A percentile compares a stretch with the other conserved stretches of the same genome.
Conservation (phyloP, 371 early-diverging fungal genomes). For the Mucor irregularis region DNA sequence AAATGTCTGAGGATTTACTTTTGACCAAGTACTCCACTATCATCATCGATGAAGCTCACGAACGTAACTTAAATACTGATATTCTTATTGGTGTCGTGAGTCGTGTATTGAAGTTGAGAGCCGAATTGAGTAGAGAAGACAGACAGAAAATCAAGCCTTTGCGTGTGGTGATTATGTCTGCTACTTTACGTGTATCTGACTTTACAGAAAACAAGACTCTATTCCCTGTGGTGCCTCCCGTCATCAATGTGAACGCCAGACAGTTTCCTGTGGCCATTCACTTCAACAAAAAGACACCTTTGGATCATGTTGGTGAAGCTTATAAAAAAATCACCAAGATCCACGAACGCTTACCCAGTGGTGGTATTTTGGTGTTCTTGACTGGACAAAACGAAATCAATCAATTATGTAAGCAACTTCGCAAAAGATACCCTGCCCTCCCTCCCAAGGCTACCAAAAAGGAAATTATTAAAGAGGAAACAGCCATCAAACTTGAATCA, state of each 20-base stretch:
- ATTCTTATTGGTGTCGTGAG: constrained; percentile 94
- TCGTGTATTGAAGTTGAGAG: constrained; percentile 75
- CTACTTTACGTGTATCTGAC: constrained; percentile 93
- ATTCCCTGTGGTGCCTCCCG: constrained; percentile 77
- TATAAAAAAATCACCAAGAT: constrained; percentile 91
- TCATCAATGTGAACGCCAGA: constrained; percentile 93
- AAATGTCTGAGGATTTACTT: constrained; percentile 86
- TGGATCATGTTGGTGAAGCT: constrained; percentile 79
- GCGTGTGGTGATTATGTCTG: constrained; percentile 98
- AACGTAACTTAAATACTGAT: constrained; percentile 97
- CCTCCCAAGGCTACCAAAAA: constrained; percentile 34
- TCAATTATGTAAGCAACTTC: constrained; percentile 71
- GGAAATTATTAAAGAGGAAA: constrained; percentile 32
- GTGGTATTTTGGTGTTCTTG: constrained; percentile 91
- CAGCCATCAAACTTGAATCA: constrained; percentile 34
- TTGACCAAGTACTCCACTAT: constrained; percentile 92
- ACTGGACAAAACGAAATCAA: constrained; percentile 93
- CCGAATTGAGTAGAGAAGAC: constrained; percentile 57
- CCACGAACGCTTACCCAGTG: constrained; percentile 86
- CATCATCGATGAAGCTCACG: constrained; percentile 99
- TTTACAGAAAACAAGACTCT: constrained; percentile 85
- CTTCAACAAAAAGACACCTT: constrained; percentile 76
- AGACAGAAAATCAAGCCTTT: constrained; percentile 73
- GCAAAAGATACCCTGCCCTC: constrained; percentile 64
- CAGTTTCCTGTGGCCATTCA: constrained; percentile 89